Evolutionary conservation across 345 rosid genomes (phyloP), one percentile per base, ranked within the genome.

Genomic region (Euphorbia pulcherrima): DNA sequence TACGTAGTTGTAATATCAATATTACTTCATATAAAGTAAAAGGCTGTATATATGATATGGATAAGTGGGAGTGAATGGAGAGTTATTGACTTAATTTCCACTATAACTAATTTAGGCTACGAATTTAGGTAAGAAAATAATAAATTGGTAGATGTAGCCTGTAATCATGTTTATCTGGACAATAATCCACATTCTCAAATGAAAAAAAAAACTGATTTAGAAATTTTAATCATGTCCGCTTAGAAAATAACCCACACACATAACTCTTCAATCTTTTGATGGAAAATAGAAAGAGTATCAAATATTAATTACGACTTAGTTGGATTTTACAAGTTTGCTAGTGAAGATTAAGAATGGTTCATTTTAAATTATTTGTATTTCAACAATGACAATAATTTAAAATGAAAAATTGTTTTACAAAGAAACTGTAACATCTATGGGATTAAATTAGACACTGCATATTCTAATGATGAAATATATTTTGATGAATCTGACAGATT

Each of bases 391-490:
- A 62, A n/a, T n/a, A n/a, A n/a, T n/a, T n/a, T n/a, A n/a, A n/a
- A n/a, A n/a, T n/a, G n/a, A n/a, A n/a, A n/a, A n/a, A n/a, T n/a
- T n/a, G 24, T 29, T 56, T 50, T 6, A 39, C 13, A 18, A 52
- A 53, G 68, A 67, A 61, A 18, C 16, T 21, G 74, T 66, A 61
- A 65, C 77, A 73, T 77, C 74, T 1, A 16, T 20, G 40, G 46
- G 64, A 59, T 41, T 62, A 70, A 52, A 58, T 12, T 58, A 29
- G 2, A 63, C 28, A 5, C 26, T 40, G 41, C 44, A 33, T 28
- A 23, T 47, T 14, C 35, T 27, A 39, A 60, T 39, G 11, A 67
- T 55, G 48, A 29, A 56, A 33, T n/a, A n/a, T n/a, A n/a, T 24
- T 13, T 21, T 10, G 17, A n/a, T 37, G 44, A 59, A 24, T 28